A percentile compares a stretch with the other conserved stretches of the same genome.
phyloP scores from a whole-genome alignment of 768 basidiomycete genomes.

The Cyclocybe aegerita region DNA sequence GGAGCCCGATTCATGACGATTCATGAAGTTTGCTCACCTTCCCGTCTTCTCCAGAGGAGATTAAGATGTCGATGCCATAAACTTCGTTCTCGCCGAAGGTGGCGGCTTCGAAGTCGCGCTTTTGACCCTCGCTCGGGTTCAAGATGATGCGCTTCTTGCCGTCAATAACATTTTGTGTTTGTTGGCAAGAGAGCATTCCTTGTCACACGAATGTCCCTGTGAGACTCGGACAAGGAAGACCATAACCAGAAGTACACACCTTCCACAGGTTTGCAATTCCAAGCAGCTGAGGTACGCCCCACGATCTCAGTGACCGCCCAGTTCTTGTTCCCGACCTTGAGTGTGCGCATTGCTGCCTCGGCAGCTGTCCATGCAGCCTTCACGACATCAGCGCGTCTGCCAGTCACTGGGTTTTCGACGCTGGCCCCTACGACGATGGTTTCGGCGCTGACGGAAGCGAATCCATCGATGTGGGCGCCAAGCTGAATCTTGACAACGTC shows the following conservation, averaged over 20 bases:
- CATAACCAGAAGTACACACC: conserved; percentile 42
- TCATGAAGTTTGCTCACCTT: conserved; percentile 53
- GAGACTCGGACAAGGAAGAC: conserved; percentile 7
- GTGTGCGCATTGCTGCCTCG: conserved; percentile 85
- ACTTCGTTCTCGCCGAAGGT: conserved; percentile 94
- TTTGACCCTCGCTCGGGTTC: conserved; percentile 84
- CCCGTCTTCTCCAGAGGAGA: conserved; percentile 87
- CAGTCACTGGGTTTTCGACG: conserved; percentile 72
- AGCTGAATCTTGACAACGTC: conserved; percentile 97
- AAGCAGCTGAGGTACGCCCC: conserved; percentile 63
- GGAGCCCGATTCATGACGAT: neutral
- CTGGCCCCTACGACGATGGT: conserved; percentile 88
- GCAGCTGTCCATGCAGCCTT: conserved; percentile 94
- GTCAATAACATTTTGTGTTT: conserved; percentile 91
- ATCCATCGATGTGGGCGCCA: conserved; percentile 98
- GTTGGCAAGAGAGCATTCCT: conserved; percentile 97
- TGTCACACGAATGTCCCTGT: neutral
- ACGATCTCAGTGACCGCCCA: conserved; percentile 93
- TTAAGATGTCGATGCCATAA: conserved; percentile 89
- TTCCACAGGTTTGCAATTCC: conserved; percentile 93
- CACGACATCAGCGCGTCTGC: conserved; percentile 85
- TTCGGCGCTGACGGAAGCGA: conserved; percentile 90
- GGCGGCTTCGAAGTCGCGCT: conserved; percentile 79
- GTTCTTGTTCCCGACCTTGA: conserved; percentile 94
- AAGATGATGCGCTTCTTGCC: conserved; percentile 95